phyloP scores from a whole-genome alignment of 1,284 basidiomycete species.

The Trichosporon asahii region DNA sequence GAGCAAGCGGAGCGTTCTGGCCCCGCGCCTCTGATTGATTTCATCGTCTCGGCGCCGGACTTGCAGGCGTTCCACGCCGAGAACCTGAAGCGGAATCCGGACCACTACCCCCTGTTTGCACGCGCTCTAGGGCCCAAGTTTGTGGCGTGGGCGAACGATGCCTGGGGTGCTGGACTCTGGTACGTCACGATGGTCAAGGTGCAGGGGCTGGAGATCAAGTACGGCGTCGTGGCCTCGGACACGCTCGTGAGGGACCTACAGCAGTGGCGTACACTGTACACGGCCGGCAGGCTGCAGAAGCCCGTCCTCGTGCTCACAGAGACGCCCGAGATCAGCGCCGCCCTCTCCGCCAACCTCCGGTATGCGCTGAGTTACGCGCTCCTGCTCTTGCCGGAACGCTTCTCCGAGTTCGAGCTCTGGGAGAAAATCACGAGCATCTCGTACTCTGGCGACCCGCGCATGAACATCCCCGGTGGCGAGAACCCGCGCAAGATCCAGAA shows the following conservation, averaged over 20 bases:
- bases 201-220: conserved; percentile 83
- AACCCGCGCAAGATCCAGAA: conserved; percentile 92
- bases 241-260: conserved; percentile 83
- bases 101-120: conserved; percentile 83
- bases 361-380: conserved; percentile 81
- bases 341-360: conserved; percentile 87
- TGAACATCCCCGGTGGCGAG: conserved; percentile 84
- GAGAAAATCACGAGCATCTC: conserved; percentile 79
- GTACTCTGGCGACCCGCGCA: conserved; percentile 83
- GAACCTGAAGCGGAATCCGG: conserved; percentile 84
- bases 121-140: conserved; percentile 70
- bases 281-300: conserved; percentile 96
- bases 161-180: conserved; percentile 82
- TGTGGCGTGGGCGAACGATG: conserved; percentile 70
- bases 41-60: conserved; percentile 90
- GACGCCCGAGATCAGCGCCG: conserved; percentile 80
- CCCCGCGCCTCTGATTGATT: conserved; percentile 78
- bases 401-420: conserved; percentile 78
- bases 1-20: conserved; percentile 41
- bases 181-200: conserved; percentile 87
- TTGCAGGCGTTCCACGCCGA: conserved; percentile 88
- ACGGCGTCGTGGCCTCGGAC: conserved; percentile 92
- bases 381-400: conserved; percentile 60
- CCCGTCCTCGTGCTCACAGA: conserved; percentile 83
- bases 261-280: conserved; percentile 90